A percentile compares a stretch with the other conserved stretches of the same genome.
phyloP scores from a whole-genome alignment of 331 rosid genomes.

The Quercus tomentella region DNA sequence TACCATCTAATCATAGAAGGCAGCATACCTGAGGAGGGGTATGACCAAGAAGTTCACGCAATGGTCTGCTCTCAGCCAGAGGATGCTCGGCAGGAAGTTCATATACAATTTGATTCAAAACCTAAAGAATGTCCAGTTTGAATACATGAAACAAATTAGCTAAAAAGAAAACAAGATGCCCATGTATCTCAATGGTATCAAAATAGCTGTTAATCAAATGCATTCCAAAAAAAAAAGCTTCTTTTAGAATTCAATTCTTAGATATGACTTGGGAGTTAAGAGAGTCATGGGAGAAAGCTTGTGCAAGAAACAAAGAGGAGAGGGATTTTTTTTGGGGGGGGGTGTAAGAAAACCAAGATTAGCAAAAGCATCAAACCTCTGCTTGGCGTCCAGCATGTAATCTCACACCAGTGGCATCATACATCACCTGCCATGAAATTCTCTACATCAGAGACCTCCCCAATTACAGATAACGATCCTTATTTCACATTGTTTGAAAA shows the following conservation, averaged over 20 bases:
- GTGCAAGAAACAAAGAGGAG: neutral
- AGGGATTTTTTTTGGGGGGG: neutral
- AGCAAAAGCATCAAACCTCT: constrained; percentile 61
- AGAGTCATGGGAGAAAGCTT: neutral
- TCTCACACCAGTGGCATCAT: constrained; percentile 99
- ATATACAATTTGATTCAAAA: constrained; percentile 87
- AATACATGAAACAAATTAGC: neutral
- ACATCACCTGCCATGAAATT: constrained; percentile 81
- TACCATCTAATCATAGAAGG: constrained; percentile 1
- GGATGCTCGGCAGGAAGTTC: constrained; percentile 99
- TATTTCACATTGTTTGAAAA: neutral
- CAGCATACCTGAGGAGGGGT: constrained; percentile 87
- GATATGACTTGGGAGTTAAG: neutral
- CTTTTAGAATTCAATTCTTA: constrained; percentile 6
- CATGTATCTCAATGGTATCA: neutral
- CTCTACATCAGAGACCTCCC: constrained; percentile 32
- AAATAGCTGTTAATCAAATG: neutral
- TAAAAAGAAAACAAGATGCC: constrained; percentile 8
- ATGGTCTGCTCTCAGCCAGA: constrained; percentile 91
- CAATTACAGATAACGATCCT: constrained; percentile 8
- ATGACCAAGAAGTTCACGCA: constrained; percentile 97
- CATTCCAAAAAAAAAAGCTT: constrained; percentile 6
- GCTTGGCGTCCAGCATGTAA: constrained; percentile 99
- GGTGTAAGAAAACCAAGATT: constrained; percentile 1
- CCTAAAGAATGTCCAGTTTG: constrained; percentile 34